phyloP scores from a whole-genome alignment of 495 filamentous ascomycete genomes.

The Thermothielavioides terrestris region DNA sequence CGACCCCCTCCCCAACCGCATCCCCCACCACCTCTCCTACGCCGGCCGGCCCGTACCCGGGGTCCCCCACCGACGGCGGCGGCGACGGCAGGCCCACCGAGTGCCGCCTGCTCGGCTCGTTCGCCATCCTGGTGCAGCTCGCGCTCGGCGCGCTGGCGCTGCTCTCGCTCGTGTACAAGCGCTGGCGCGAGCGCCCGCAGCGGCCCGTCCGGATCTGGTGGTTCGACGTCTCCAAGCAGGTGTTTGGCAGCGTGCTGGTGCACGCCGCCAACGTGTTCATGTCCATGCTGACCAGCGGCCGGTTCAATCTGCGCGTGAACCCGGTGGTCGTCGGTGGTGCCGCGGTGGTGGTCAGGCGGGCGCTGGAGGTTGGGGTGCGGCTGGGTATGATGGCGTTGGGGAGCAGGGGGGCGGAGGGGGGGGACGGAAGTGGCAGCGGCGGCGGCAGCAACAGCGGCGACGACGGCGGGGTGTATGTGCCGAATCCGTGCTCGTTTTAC shows the following conservation, averaged over 20 bases:
- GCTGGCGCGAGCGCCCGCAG: slow-evolving; percentile 85
- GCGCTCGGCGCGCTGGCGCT: slow-evolving; percentile 80
- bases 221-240: slow-evolving; percentile 95
- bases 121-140: slow-evolving; percentile 80
- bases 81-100: slow-evolving; percentile 41
- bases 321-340: slow-evolving; percentile 21
- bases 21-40: background rate
- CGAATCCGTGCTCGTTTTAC: slow-evolving; percentile 96
- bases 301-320: slow-evolving; percentile 55
- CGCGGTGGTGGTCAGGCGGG: slow-evolving; percentile 5
- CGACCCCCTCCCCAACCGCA: background rate
- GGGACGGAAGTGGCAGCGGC: slow-evolving; percentile 37
- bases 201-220: slow-evolving; percentile 90
- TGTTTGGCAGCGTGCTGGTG: slow-evolving; percentile 84
- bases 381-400: slow-evolving; percentile 22
- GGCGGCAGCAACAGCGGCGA: no score
- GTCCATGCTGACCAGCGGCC: slow-evolving; percentile 86
- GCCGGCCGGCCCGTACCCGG: slow-evolving; percentile 16
- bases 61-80: slow-evolving; percentile 25
- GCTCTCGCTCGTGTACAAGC: slow-evolving; percentile 80
- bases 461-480: slow-evolving; percentile 57
- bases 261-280: slow-evolving; percentile 89
- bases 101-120: slow-evolving; percentile 74
- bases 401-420: slow-evolving; percentile 1
- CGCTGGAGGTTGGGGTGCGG: slow-evolving; percentile 24